Evolutionary conservation across 164 flowering plant species (phyloP).

Genomic region (Tinospora cordifolia): DNA sequence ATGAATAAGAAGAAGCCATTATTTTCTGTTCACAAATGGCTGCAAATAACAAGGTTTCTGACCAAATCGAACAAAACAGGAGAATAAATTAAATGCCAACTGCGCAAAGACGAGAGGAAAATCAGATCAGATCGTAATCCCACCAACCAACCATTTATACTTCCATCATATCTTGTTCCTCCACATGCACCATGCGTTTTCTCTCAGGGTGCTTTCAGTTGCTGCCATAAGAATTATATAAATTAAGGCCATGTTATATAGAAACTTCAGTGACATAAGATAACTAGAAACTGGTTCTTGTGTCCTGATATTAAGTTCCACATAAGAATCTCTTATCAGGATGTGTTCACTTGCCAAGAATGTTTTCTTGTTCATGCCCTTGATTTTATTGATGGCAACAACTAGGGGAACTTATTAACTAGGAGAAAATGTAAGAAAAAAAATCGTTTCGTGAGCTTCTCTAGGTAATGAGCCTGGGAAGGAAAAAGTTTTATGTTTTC

Average conservation of each 20-base stretch:
- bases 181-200: conserved; percentile 7
- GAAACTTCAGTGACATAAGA: background rate
- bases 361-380: too few relatives aligned
- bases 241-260: conserved; percentile 10
- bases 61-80: conserved; percentile 20
- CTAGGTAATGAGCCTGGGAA: background rate
- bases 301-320: background rate
- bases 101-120: conserved; percentile 8
- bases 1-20: conserved; percentile 12
- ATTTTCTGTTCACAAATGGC: conserved; percentile 21
- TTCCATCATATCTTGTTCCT: conserved; percentile 18
- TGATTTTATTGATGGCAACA: too few relatives aligned
- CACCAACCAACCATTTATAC: conserved; percentile 10
- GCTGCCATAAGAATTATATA: conserved; percentile 34
- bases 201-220: conserved; percentile 52
- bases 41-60: conserved; percentile 22
- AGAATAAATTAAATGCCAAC: conserved; percentile 8
- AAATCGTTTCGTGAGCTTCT: too few relatives aligned
- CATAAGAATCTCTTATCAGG: background rate
- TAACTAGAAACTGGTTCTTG: background rate
- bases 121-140: conserved; percentile 3
- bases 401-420: too few relatives aligned
- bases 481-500: background rate
- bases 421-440: too few relatives aligned
- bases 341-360: background rate